Evolutionary conservation across 2,329 filamentous ascomycete genomes (phyloP).

Genomic region (Sordariomycetes sp.): DNA sequence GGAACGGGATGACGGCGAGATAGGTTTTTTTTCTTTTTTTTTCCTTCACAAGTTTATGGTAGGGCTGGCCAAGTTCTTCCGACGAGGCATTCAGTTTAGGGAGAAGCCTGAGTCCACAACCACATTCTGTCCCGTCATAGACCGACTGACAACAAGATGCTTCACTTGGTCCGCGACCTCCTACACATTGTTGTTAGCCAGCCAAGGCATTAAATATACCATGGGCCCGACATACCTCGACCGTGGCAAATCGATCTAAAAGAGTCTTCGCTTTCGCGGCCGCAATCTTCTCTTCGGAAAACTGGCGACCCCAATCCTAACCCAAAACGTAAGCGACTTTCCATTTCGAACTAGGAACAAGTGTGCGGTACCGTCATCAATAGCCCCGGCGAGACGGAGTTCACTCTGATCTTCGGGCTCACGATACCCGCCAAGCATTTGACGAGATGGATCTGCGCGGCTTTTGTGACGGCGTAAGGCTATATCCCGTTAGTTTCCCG

Average conservation of each 20-base stretch:
- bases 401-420: constrained; percentile 43
- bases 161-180: neutral
- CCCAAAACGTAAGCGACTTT: neutral
- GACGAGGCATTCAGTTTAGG: neutral
- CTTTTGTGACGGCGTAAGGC: constrained; percentile 69
- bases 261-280: neutral
- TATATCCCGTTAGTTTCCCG: constrained; percentile 9
- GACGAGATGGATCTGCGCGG: constrained; percentile 50
- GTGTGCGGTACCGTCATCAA: constrained; percentile 25
- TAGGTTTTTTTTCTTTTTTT: too few relatives aligned
- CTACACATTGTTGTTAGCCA: neutral
- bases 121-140: neutral
- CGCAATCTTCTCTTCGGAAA: neutral
- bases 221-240: neutral
- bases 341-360: neutral
- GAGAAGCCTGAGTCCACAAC: neutral
- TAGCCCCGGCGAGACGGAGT: constrained; percentile 41
- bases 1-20: too few relatives aligned
- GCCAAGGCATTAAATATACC: neutral
- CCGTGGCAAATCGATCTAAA: neutral
- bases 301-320: neutral
- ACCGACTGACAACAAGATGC: neutral
- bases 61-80: too few relatives aligned
- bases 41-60: too few relatives aligned
- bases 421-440: constrained; percentile 39